Base-by-base conservation (phyloP, 1,284 basidiomycete genomes). In the Boletus coffeatus region DNA sequence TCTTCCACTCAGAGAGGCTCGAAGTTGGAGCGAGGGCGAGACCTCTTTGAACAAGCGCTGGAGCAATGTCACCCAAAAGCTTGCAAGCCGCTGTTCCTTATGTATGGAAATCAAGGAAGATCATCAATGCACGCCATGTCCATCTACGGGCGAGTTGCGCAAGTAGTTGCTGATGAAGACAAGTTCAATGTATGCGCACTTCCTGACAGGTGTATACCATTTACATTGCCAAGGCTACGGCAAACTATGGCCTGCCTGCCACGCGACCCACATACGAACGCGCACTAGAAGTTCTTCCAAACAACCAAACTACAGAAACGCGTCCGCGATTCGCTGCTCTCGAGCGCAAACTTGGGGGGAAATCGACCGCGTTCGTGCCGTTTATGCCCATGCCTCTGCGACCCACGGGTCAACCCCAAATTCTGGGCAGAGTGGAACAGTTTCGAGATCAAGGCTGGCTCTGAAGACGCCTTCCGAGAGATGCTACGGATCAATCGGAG, bases 31-130 rank as follows among this genome's bases (percentile, higher is more conserved):
- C 89, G 97, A 59, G 87, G 95, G 13, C 87, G 97, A 61, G 97
- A 99, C 76, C 81, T 99, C 46, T 99, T 99, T 73, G 97, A 99
- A 73, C 97, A 99, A 73, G 95, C 97, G 1, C 79, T 99, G 25
- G 95, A 98, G 70, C 94, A 96, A 73, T 99, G 96, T 70, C 97
- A 96, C 1, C 80, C 91, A 4, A 97, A 98, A 73, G 94, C 91
- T 67, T 95, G 93, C 81, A 99, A 98, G 77, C 86, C 95, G 9
- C 78, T 99, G 25, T 98, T 93, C 81, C 81, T 99, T 62, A 92
- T 98, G 89, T 99, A 98, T 73, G 92, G 93, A 41, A 85, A 93
- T 98, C 50, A 96, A 99, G 76, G 97, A 99, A 75, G 95, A 98
- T 65, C 83, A 92, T 69, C 95, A 8, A 98, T 97, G 77, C 88